Evolutionary conservation across 148 eudicot genomes (phyloP).

Genomic region (Camellia japonica): DNA sequence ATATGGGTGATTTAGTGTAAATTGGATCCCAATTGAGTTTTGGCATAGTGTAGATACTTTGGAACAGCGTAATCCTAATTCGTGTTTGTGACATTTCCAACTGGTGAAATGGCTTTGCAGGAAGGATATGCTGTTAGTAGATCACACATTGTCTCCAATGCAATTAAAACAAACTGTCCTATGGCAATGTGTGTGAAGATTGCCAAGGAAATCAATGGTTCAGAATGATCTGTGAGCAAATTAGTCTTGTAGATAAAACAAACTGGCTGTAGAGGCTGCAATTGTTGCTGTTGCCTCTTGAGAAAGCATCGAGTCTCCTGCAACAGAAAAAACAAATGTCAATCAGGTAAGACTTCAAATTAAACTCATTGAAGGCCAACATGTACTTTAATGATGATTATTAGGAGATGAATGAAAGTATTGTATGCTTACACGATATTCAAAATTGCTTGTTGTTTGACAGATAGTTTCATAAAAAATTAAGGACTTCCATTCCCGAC

Average conservation of each 20-base stretch:
- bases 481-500: background rate
- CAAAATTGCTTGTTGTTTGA: background rate
- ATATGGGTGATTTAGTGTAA: too few species aligned
- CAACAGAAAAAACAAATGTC: background rate
- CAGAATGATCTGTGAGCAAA: background rate
- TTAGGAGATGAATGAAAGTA: background rate
- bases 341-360: background rate
- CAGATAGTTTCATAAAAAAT: background rate
- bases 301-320: background rate
- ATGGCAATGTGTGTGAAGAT: slow-evolving; percentile 63
- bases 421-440: background rate
- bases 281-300: background rate
- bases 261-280: background rate
- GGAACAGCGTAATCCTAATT: too few species aligned
- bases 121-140: slow-evolving; percentile 77
- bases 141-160: slow-evolving; percentile 72
- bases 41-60: too few species aligned
- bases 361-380: background rate
- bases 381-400: background rate
- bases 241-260: slow-evolving; percentile 2
- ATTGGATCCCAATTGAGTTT: too few species aligned
- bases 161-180: slow-evolving; percentile 89
- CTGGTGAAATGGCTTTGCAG: slow-evolving; percentile 38
- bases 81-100: background rate
- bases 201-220: slow-evolving; percentile 46